Percentiles rank a stretch among this genome's conserved stretches.
Evolutionary conservation across 768 basidiomycete species (phyloP).

Genomic region (Mycena maculata): DNA sequence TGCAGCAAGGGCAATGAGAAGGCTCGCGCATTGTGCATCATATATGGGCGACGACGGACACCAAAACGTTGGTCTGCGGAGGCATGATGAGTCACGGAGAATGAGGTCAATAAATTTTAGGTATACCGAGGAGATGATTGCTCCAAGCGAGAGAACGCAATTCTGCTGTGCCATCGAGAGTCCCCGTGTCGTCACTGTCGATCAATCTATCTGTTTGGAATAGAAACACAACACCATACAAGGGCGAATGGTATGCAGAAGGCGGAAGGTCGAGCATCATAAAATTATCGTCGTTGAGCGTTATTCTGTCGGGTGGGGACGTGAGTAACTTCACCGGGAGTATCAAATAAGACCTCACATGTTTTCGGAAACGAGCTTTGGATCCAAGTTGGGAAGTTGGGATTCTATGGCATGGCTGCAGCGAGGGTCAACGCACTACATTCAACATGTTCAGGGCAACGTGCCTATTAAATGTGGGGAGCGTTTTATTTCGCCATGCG

Average conservation of each 20-base stretch:
- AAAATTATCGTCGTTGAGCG: slow-evolving; percentile 56
- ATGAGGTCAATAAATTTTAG: not conserved
- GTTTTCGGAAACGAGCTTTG: slow-evolving; percentile 43
- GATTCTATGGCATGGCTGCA: slow-evolving; percentile 49
- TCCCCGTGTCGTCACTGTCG: slow-evolving; percentile 31
- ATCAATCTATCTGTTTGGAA: slow-evolving; percentile 47
- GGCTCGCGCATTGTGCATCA: slow-evolving; percentile 52
- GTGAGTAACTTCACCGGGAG: not conserved
- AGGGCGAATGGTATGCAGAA: slow-evolving; percentile 45
- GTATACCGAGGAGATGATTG: slow-evolving; percentile 48
- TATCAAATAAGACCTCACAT: slow-evolving; percentile 25
- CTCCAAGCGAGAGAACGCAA: slow-evolving; percentile 50
- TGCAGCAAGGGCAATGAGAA: slow-evolving; percentile 46
- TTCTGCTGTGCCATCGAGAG: slow-evolving; percentile 42
- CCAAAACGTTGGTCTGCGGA: slow-evolving; percentile 49
- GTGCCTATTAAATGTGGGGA: slow-evolving; percentile 48
- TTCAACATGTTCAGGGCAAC: not conserved
- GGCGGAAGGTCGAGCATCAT: slow-evolving; percentile 42
- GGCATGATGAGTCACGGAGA: not conserved
- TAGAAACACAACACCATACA: slow-evolving; percentile 52
- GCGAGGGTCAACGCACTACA: not conserved
- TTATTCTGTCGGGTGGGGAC: slow-evolving; percentile 31
- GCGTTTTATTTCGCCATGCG: slow-evolving; percentile 28
- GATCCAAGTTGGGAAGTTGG: slow-evolving; percentile 43
- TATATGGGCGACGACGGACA: slow-evolving; percentile 49